Conservation (phyloP, 768 basidiomycete species). For the Russula sp. region DNA sequence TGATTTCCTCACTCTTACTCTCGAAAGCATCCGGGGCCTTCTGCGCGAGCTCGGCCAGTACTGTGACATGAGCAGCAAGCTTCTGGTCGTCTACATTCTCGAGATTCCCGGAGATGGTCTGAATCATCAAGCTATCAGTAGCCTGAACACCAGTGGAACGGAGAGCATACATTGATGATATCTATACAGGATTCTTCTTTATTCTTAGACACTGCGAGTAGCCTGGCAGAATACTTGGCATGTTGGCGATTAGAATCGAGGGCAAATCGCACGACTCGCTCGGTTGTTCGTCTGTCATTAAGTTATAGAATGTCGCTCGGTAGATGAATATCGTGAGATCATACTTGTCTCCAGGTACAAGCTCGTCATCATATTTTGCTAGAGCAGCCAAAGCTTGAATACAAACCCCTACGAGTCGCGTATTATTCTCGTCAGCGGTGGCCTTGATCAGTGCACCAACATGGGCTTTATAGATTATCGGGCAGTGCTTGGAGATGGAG, state of each 20-base stretch:
- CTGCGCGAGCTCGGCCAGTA: conserved; percentile 66
- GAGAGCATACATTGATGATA: conserved; percentile 55
- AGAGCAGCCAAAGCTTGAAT: conserved; percentile 73
- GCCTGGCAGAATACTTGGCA: conserved; percentile 81
- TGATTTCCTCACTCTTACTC: conserved; percentile 64
- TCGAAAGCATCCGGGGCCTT: conserved; percentile 71
- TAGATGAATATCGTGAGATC: neutral
- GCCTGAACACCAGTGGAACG: neutral
- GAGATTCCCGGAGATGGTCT: conserved; percentile 57
- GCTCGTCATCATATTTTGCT: conserved; percentile 48
- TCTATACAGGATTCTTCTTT: conserved; percentile 42
- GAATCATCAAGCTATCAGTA: neutral
- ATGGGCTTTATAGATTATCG: conserved; percentile 67
- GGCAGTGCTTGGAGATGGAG: conserved; percentile 66
- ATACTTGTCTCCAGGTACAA: conserved; percentile 60
- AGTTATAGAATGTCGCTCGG: neutral
- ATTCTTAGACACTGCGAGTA: conserved; percentile 44
- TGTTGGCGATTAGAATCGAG: conserved; percentile 52
- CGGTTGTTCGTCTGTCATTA: conserved; percentile 50
- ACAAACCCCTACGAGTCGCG: conserved; percentile 50
- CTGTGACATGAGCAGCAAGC: conserved; percentile 60
- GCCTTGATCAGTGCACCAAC: conserved; percentile 68
- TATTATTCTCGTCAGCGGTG: conserved; percentile 55
- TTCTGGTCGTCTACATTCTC: conserved; percentile 38
- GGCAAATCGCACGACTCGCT: conserved; percentile 54